Percentiles rank a stretch among this genome's conserved stretches.
Evolutionary conservation across 345 rosid species (phyloP).

Genomic region (Citropsis articulata): DNA sequence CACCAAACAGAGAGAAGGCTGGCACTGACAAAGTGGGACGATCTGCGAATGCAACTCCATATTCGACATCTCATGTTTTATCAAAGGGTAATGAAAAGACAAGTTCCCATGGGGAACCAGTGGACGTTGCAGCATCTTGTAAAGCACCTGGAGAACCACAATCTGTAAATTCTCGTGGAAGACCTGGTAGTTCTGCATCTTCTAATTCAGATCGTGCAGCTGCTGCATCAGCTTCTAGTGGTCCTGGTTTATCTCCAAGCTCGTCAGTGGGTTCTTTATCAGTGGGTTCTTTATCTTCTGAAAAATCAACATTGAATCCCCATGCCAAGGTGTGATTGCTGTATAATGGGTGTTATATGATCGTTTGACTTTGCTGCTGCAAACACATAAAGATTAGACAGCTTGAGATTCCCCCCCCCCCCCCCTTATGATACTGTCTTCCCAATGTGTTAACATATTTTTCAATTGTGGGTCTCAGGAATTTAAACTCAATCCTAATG

Average conservation of each 20-base stretch:
- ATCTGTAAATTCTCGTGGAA: slow-evolving; percentile 40
- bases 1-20: slow-evolving; percentile 30
- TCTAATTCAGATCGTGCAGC: slow-evolving; percentile 49
- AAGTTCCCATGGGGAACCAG: slow-evolving; percentile 37
- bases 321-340: slow-evolving; percentile 65
- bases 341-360: not conserved
- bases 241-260: slow-evolving; percentile 70
- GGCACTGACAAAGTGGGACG: slow-evolving; percentile 37
- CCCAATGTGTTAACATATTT: not conserved
- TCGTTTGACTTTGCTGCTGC: not conserved
- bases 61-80: slow-evolving; percentile 29
- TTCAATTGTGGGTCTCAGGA: slow-evolving; percentile 49
- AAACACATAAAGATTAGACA: not conserved
- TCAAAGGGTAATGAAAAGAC: slow-evolving; percentile 41
- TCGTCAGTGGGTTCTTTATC: slow-evolving; percentile 77
- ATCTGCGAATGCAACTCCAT: slow-evolving; percentile 29
- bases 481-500: slow-evolving; percentile 90
- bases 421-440: not conserved
- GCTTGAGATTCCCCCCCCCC: no score
- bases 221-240: slow-evolving; percentile 43
- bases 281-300: slow-evolving; percentile 72
- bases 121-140: slow-evolving; percentile 37
- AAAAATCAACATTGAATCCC: slow-evolving; percentile 74
- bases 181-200: slow-evolving; percentile 59
- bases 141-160: slow-evolving; percentile 37